Percentiles rank a stretch among this genome's conserved stretches.
Conservation (phyloP, 1,139 yeast species). For the Suhomyces panamericanus region DNA sequence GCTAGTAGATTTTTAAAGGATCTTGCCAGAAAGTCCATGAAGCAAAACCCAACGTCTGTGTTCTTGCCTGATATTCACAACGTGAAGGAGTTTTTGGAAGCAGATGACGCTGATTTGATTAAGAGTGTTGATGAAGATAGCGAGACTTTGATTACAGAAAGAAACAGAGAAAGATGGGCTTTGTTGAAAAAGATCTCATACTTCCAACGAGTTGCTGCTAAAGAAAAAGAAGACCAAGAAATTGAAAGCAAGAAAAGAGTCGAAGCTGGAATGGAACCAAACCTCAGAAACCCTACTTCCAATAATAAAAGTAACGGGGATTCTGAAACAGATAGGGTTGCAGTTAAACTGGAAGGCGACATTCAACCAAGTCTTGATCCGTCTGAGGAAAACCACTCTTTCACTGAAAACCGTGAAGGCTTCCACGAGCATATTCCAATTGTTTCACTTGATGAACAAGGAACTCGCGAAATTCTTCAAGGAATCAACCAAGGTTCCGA, state of each 20-base stretch:
- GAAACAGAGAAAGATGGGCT: conserved; percentile 63
- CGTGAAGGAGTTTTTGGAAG: conserved; percentile 54
- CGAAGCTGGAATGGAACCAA: conserved; percentile 34
- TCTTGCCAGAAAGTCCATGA: conserved; percentile 52
- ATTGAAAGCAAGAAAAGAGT: conserved; percentile 36
- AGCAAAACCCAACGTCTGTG: conserved; percentile 35
- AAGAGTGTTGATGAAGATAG: conserved; percentile 43
- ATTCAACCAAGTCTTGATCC: conserved; percentile 9
- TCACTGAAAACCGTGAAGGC: conserved; percentile 9
- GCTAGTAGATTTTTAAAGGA: conserved; percentile 55
- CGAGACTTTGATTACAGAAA: conserved; percentile 42
- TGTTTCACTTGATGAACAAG: conserved; percentile 47
- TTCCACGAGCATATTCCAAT: conserved; percentile 37
- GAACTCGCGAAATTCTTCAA: conserved; percentile 45
- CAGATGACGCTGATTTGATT: conserved; percentile 40
- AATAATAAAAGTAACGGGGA: conserved; percentile 1
- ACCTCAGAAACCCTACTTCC: conserved; percentile 7
- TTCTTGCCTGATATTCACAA: conserved; percentile 61
- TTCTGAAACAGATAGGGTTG: conserved; percentile 14
- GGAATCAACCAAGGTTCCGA: conserved; percentile 33
- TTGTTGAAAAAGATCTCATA: conserved; percentile 69
- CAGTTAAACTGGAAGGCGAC: conserved; percentile 19
- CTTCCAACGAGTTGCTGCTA: conserved; percentile 60
- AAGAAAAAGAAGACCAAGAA: conserved; percentile 34
- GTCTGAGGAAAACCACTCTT: conserved; percentile 3